Base-by-base conservation (phyloP, 2,329 filamentous ascomycete genomes). In the Eutypella sp. region DNA sequence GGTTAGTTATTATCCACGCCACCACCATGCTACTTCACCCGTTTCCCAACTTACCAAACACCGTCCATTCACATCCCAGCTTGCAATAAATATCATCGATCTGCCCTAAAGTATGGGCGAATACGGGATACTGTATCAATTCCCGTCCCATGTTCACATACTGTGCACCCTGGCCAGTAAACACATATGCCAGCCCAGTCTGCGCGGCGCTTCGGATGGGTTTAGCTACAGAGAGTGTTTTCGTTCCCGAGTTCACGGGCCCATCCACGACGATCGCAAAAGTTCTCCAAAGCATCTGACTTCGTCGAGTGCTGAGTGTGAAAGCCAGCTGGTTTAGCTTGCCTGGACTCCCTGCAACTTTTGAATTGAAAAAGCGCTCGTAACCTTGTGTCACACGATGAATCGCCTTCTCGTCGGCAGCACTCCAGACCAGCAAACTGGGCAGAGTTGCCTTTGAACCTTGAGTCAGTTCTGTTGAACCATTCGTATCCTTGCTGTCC, bases 101-200 rank as follows among this genome's bases (percentile, higher is more conserved):
- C 19, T 47, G 45, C 10, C 43, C 22, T 3, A 63, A 23, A 1
- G 53, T 51, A 0, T 46, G 33, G 11, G 40, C 31, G 31, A 62
- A 63, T 4, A 57, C 42, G 1, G 61, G 53, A 40, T 59, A 63
- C 22, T 53, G 43, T 4, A 64, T 31, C 5, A 64, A 48, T 8
- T 48, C 54, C 7, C 47, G 23, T 5, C 58, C 61, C 61, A 61
- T 64, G 22, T 36, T 34, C 9, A 44, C 42, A 36, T 61, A 61
- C 37, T 61, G 59, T 1, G 57, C 59, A 5, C 59, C 59, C 40
- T 61, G 58, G 2, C 59, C 59, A 4, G 64, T 66, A 46, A 67
- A 67, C 3, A 66, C 58, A 46, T 61, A 63, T 2, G 49, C 58
- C 5, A 61, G n/a, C 5, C 49, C 46, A 8, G 38, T 34, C 8